Evolutionary conservation across 2,329 filamentous ascomycete species (phyloP).

Genomic region (Aspergillus persii): DNA sequence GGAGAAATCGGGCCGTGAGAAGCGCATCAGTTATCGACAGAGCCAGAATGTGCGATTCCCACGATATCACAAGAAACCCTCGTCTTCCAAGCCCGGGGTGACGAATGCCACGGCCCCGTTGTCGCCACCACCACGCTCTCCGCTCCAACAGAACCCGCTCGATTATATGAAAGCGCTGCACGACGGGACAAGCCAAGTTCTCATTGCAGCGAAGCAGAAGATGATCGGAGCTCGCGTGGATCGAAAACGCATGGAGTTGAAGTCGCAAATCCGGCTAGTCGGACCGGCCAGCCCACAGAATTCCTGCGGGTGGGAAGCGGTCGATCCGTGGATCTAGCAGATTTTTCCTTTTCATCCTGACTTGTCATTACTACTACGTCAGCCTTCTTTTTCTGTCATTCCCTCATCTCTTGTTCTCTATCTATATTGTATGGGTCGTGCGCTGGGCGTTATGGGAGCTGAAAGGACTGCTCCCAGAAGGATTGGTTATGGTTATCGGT

Average conservation of each 20-base stretch:
- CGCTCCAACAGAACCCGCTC: conserved; percentile 25
- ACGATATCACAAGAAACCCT: conserved; percentile 12
- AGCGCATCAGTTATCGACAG: conserved; percentile 22
- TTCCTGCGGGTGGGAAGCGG: conserved; percentile 16
- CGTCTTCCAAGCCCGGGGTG: background rate
- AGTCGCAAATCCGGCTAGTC: conserved; percentile 41
- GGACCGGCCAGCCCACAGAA: conserved; percentile 36
- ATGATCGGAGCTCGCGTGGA: conserved; percentile 34
- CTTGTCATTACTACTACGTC: background rate
- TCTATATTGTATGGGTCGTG: conserved; percentile 2
- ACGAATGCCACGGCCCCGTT: conserved; percentile 16
- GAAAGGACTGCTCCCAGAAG: background rate
- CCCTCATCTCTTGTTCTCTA: conserved; percentile 4
- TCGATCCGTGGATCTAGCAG: conserved; percentile 31
- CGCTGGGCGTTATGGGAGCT: conserved; percentile 12
- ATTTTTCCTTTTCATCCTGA: background rate
- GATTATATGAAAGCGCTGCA: conserved; percentile 26
- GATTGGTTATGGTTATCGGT: background rate
- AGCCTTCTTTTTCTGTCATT: background rate
- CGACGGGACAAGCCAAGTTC: conserved; percentile 25
- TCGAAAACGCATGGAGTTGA: conserved; percentile 36
- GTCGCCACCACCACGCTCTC: conserved; percentile 19
- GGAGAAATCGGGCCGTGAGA: conserved; percentile 28
- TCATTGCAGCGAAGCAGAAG: conserved; percentile 33
- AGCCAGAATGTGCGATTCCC: conserved; percentile 20